These are phyloP conservation scores for Triticum aestivum DNA, from an alignment of 176 grass and related monocot species.

Conservation along the genomic window IWGSC_CS_RefSeq_v2.1 NC_057796.1:8635425-8635924, in stretches of 20 bases:
- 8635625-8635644: not conserved
- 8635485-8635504: not conserved
- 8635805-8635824: not conserved
- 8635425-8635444: not conserved
- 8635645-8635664: not conserved
- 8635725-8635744: not conserved
- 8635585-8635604: not conserved
- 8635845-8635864: not conserved
- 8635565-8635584: not conserved
- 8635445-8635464: not conserved
- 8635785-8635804: not conserved
- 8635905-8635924: not conserved
- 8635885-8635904: not conserved
- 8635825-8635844: not conserved
- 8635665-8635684: not conserved
- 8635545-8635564: not conserved
- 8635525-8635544: not conserved
- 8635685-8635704: not conserved
- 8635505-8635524: not conserved
- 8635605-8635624: not conserved
- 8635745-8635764: not conserved
- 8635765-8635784: not conserved
- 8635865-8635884: not conserved
- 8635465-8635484: too few species aligned
- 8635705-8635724: not conserved